These are phyloP conservation scores for Zymoseptoria passerinii DNA, from an alignment of 2,329 filamentous ascomycete genomes.

Conservation along the genomic window DNA sequence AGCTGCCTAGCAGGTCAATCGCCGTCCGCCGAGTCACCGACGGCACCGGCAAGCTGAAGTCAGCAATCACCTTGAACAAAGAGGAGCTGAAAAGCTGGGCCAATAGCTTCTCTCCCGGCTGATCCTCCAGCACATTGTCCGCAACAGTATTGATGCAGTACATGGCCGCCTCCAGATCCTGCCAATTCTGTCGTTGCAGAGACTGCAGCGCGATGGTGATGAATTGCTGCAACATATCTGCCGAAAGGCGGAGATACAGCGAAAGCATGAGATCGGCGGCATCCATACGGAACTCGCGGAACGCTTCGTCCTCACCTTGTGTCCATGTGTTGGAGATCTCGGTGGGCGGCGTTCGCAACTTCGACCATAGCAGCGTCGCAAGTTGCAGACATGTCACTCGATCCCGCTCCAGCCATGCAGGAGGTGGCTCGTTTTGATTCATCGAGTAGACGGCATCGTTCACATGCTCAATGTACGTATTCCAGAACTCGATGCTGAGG, in stretches of 20 bases:
- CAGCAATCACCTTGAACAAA: slow-evolving; percentile 45
- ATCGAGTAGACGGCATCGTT: slow-evolving; percentile 50
- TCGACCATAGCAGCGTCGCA: slow-evolving; percentile 22
- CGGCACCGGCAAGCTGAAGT: slow-evolving; percentile 44
- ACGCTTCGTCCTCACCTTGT: slow-evolving; percentile 45
- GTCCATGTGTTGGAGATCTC: slow-evolving; percentile 57
- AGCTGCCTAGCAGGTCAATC: slow-evolving; percentile 61
- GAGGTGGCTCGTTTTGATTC: slow-evolving; percentile 34
- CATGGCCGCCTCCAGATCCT: slow-evolving; percentile 45
- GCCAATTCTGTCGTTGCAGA: slow-evolving; percentile 38
- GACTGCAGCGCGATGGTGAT: slow-evolving; percentile 37
- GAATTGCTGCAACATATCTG: slow-evolving; percentile 40
- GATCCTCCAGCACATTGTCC: slow-evolving; percentile 54
- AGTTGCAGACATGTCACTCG: slow-evolving; percentile 53
- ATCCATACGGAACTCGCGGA: slow-evolving; percentile 61
- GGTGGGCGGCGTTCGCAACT: slow-evolving; percentile 47
- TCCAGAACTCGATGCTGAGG: slow-evolving; percentile 73
- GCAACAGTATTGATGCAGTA: slow-evolving; percentile 59
- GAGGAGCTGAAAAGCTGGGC: slow-evolving; percentile 56
- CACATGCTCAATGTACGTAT: slow-evolving; percentile 59
- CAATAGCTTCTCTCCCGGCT: slow-evolving; percentile 51
- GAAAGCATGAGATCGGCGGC: slow-evolving; percentile 70
- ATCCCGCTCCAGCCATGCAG: slow-evolving; percentile 51
- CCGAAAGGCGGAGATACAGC: slow-evolving; percentile 51
- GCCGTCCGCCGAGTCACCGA: slow-evolving; percentile 58